Base-by-base conservation (phyloP, 148 eudicot species). In the Rheum nobile region DNA sequence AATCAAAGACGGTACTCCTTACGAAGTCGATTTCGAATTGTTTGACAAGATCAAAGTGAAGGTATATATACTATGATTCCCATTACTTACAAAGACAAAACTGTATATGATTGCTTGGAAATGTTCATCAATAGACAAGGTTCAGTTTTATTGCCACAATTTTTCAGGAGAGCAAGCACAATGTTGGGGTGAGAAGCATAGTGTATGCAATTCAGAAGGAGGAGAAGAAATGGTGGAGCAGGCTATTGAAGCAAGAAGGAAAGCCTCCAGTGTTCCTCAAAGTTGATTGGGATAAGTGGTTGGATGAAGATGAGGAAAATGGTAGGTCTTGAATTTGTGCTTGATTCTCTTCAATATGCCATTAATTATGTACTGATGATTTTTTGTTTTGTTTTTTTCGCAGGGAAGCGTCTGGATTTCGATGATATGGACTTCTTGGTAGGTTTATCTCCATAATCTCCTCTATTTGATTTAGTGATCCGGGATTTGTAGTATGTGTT, bases 271-370 rank as follows among this genome's bases (percentile, higher is more conserved):
- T 74, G 19, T 91, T 87, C 79, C 50, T 91, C 74, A 91, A 87
- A 79, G 94, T 88, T 77, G 97, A 91, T 73, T 91, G 97, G 97
- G 90, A 89, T 67, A 91, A 85, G 79, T 91, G 94, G 97, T 89
- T 86, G 32, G 97, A 89, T 80, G 97, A 91, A 86, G 95, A 91
- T 77, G 97, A 85, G 73, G 84, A 90, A 32, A 82, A 82, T 72
- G 81, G 83, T 77, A 78, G 80, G 79, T 0, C 71, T 83, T 26
- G 75, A 43, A 4, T 34, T 21, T 24, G 8, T 37, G 0, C 42
- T 28, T 43, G 3, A 24, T 59, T 59, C 6, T 13, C 17, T 59
- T 1, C 68, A 55, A 2, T 1, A n/a, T 41, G 54, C 13, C 4
- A 2, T 57, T 47, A 1, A 39, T 28, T 2, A 35, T 22, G 4